Evolutionary conservation across 2,329 filamentous ascomycete species (phyloP).

Genomic region (Clonostachys solani): DNA sequence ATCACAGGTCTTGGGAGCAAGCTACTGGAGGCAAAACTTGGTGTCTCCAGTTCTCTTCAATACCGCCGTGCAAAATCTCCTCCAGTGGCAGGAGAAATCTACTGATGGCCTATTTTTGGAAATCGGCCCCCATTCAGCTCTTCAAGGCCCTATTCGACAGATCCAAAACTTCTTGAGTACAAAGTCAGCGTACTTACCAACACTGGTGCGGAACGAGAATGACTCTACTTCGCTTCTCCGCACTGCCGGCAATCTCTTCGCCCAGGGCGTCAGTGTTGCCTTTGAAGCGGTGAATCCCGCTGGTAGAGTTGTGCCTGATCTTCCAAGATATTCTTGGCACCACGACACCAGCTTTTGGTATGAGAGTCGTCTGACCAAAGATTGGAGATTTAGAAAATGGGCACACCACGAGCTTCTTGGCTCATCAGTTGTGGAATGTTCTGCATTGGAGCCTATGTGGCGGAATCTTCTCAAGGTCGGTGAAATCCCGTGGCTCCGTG

Average conservation of each 20-base stretch:
- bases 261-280: not conserved
- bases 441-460: conserved; percentile 8
- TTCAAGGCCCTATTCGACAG: conserved; percentile 31
- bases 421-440: not conserved
- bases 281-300: not conserved
- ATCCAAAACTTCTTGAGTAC: conserved; percentile 7
- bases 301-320: conserved; percentile 5
- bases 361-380: conserved; percentile 6
- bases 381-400: conserved; percentile 3
- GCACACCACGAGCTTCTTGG: conserved; percentile 17
- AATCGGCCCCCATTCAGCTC: conserved; percentile 29
- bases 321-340: conserved; percentile 36
- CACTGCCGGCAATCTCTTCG: not conserved
- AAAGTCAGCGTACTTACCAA: conserved; percentile 7
- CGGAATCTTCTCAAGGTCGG: conserved; percentile 10
- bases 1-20: conserved; percentile 24
- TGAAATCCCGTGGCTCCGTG: conserved; percentile 22
- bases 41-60: conserved; percentile 5
- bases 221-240: not conserved
- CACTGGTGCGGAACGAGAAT: not conserved
- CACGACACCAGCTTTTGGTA: conserved; percentile 24
- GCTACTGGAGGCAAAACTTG: conserved; percentile 14
- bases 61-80: conserved; percentile 31
- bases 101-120: conserved; percentile 16
- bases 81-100: conserved; percentile 12